Evolutionary conservation across 169 alveolate species (phyloP).

Genomic region (Plasmodium relictum): DNA sequence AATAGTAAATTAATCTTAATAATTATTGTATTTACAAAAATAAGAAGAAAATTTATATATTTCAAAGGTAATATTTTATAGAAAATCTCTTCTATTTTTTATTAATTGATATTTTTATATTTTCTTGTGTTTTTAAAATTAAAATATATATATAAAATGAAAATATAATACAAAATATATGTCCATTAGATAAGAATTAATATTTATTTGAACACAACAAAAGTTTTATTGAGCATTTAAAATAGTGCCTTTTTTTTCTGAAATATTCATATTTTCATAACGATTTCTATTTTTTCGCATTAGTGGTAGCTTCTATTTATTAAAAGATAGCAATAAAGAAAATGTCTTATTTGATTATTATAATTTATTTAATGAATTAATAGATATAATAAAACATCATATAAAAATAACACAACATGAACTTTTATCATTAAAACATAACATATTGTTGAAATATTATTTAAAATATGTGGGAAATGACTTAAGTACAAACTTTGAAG

Average conservation of each 20-base stretch:
- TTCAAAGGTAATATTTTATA: no score
- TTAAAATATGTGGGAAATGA: constrained; percentile 27
- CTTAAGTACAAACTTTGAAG: background rate
- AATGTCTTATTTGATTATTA: constrained; percentile 9
- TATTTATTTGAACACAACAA: background rate
- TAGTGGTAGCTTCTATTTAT: constrained; percentile 17
- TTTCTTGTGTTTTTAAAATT: no score
- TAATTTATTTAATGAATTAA: constrained; percentile 14
- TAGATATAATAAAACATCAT: constrained; percentile 19
- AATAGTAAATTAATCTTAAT: no score
- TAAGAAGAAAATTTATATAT: no score
- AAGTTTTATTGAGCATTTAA: constrained; percentile 26
- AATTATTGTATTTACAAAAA: no score
- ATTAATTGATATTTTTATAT: background rate
- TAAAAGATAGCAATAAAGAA: constrained; percentile 6
- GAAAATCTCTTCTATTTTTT: background rate
- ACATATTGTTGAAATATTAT: constrained; percentile 14
- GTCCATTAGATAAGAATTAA: constrained; percentile 49
- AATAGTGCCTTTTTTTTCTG: constrained; percentile 60
- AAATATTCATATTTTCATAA: constrained; percentile 35
- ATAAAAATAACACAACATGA: constrained; percentile 19
- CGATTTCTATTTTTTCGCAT: constrained; percentile 37
- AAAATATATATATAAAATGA: background rate
- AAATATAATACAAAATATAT: constrained; percentile 17
- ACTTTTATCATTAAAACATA: constrained; percentile 27